Conservation (phyloP, 2,329 filamentous ascomycete species). For the Hypocrella siamensis region DNA sequence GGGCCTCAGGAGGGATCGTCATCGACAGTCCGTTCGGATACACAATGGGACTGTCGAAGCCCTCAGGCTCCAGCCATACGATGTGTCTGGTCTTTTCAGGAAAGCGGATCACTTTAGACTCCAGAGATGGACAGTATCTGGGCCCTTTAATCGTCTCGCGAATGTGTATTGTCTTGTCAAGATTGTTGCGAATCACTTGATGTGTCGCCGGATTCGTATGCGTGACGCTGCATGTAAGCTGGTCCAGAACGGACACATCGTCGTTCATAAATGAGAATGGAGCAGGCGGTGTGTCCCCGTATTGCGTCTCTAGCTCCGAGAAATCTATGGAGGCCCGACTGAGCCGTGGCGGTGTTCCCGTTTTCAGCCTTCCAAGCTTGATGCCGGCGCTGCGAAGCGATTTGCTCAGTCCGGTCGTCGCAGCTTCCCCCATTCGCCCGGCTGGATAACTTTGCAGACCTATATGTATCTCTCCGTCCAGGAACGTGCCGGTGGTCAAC, state of each 20-base stretch:
- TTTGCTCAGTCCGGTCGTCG: conserved; percentile 83
- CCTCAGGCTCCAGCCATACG: conserved; percentile 94
- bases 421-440: conserved; percentile 84
- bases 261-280: conserved; percentile 89
- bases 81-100: conserved; percentile 66
- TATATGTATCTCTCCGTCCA: conserved; percentile 94
- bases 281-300: conserved; percentile 68
- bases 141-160: conserved; percentile 89
- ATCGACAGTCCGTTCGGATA: conserved; percentile 97
- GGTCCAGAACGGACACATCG: conserved; percentile 59
- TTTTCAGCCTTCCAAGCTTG: conserved; percentile 79
- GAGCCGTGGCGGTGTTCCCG: conserved; percentile 81
- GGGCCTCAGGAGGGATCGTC: conserved; percentile 81
- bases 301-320: conserved; percentile 51
- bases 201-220: conserved; percentile 76
- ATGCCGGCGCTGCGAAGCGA: conserved; percentile 82
- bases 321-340: conserved; percentile 75
- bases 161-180: conserved; percentile 95
- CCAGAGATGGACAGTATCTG: conserved; percentile 86
- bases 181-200: conserved; percentile 68
- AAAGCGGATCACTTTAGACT: conserved; percentile 88
- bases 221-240: conserved; percentile 76
- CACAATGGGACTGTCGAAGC: conserved; percentile 75
- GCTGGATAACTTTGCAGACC: conserved; percentile 72
- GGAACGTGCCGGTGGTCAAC: conserved; percentile 91